Conservation (phyloP, 441 rosid genomes). For the Mallotus repandus region DNA sequence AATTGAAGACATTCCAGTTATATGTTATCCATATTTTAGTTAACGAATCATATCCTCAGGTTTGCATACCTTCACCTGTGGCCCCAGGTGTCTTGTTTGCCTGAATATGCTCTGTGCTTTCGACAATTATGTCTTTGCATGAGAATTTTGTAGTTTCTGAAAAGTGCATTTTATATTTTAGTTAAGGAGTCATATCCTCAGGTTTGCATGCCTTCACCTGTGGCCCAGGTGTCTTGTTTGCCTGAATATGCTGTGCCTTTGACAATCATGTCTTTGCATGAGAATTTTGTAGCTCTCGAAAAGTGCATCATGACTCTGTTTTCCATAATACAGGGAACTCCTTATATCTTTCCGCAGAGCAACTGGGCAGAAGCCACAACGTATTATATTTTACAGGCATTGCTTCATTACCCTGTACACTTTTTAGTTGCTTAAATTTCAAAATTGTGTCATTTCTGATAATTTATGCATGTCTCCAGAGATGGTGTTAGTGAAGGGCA, state of each 20-base stretch:
- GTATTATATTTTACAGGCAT: slow-evolving; percentile 93
- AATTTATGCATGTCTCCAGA: slow-evolving; percentile 36
- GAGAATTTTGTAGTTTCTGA: neutral
- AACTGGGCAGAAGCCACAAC: slow-evolving; percentile 87
- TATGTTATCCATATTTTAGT: too few species aligned
- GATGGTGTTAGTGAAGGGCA: slow-evolving; percentile 98
- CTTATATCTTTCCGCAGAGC: slow-evolving; percentile 84
- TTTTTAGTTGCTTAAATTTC: neutral
- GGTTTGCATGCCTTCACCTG: too few species aligned
- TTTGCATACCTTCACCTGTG: too few species aligned
- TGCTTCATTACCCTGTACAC: neutral
- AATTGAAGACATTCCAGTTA: too few species aligned
- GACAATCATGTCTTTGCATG: neutral
- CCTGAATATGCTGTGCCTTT: neutral
- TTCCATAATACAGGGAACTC: slow-evolving; percentile 59
- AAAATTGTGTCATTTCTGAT: neutral
- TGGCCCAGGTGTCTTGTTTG: too few species aligned
- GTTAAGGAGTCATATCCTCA: too few species aligned
- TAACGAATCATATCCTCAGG: too few species aligned
- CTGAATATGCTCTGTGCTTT: neutral
- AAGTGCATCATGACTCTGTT: neutral
- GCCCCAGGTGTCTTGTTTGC: too few species aligned
- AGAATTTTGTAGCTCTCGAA: neutral
- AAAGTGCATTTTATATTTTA: too few species aligned
- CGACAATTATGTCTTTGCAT: neutral